phyloP scores from a whole-genome alignment of 75 land plant species.

The Larix kaempferi region DNA sequence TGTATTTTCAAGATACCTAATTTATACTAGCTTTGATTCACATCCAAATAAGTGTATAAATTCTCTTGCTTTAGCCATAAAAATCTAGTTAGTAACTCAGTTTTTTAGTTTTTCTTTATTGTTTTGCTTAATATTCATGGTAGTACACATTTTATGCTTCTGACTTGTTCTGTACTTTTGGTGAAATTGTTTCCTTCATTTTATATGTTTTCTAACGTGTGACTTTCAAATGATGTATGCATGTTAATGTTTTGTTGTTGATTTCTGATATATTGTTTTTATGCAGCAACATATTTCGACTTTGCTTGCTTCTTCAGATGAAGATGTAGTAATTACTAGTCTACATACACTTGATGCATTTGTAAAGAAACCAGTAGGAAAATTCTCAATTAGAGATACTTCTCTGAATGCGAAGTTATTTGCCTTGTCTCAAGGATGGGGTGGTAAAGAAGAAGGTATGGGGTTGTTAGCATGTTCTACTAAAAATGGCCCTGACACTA shows the following conservation, averaged over 20 bases:
- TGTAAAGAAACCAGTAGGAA: constrained; percentile 74
- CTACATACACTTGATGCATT: constrained; percentile 82
- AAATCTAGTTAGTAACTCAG: neutral
- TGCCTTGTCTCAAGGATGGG: constrained; percentile 97
- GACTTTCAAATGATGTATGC: too few relatives aligned
- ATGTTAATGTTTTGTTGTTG: too few relatives aligned
- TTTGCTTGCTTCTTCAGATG: constrained; percentile 83
- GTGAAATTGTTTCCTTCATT: neutral
- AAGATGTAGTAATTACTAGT: constrained; percentile 79
- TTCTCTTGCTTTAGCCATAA: neutral
- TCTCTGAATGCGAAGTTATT: constrained; percentile 69
- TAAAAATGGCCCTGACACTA: constrained; percentile 58
- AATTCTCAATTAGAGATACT: constrained; percentile 56
- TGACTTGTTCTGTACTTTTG: neutral
- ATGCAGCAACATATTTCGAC: constrained; percentile 78
- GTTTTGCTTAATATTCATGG: neutral
- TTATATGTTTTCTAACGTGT: neutral
- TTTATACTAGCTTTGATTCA: too few relatives aligned
- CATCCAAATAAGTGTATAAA: too few relatives aligned
- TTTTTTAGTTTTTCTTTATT: neutral
- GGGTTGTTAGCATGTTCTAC: constrained; percentile 72
- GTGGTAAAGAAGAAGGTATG: constrained; percentile 94
- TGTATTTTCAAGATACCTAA: too few relatives aligned
- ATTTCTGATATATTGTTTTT: neutral
- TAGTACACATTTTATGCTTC: neutral